These are phyloP conservation scores for Funneliformis mosseae DNA, from an alignment of 192 early-diverging fungal genomes.

Conservation along the genomic window DNA sequence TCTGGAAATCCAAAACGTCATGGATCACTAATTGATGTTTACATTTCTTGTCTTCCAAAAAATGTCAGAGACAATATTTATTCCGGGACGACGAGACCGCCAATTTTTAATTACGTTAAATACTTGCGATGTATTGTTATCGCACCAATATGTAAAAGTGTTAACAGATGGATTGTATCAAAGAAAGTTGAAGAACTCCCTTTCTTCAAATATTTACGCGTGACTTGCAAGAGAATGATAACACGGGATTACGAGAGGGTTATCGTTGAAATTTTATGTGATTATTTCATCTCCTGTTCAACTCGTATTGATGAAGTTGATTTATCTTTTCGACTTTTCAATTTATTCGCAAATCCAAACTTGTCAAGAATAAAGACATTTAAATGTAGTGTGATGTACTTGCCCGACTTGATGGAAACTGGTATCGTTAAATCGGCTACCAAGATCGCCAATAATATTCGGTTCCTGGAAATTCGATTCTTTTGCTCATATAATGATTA, in stretches of 20 bases:
- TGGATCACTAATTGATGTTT: neutral
- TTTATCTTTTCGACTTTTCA: neutral
- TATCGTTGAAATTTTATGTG: neutral
- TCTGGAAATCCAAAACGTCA: neutral
- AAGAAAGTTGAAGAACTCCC: neutral
- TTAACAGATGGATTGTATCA: neutral
- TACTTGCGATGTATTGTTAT: neutral
- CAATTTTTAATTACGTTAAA: neutral
- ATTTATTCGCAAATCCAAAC: neutral
- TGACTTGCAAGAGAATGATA: neutral
- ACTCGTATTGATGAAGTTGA: neutral
- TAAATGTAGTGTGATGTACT: neutral
- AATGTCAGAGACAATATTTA: neutral
- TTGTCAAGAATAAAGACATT: neutral
- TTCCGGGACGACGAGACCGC: neutral
- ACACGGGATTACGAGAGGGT: neutral
- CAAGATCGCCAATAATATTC: neutral
- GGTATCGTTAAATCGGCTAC: neutral
- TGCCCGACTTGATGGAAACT: neutral
- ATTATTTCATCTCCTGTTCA: neutral
- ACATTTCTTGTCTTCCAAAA: neutral
- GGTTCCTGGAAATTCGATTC: neutral
- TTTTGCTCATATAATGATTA: neutral
- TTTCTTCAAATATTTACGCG: neutral
- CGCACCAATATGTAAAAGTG: neutral